Evolutionary conservation across 163 green algal species (phyloP), one percentile per base, ranked within the genome.

Genomic region (Chlamydomonas reinhardtii): DNA sequence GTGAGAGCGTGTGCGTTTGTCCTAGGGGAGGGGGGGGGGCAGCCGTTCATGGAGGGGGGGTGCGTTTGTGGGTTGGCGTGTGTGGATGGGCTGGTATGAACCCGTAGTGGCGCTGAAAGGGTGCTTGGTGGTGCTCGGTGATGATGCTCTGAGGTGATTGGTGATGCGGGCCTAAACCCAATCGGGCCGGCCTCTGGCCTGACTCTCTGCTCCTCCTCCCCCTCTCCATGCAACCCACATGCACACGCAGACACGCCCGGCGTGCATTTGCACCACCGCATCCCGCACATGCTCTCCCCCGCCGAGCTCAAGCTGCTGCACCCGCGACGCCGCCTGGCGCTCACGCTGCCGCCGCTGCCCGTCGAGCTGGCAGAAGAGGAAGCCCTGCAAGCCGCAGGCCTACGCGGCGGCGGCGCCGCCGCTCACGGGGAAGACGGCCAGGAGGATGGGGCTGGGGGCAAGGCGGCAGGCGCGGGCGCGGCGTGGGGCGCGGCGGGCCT

Each of bases 241-340:
- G 19, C 17, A 56, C 14, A 56, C 72, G 32, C 92, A 96, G 95
- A 97, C 89, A 98, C 95, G 0, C 95, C 97, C 17, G 97, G 97
- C 24, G 82, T 99, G 62, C 97, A 99, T 89, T 85, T 99, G 59
- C 94, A 98, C 85, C 97, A 99, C 90, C 92, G 97, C 43, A 84
- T 99, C 80, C 93, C 95, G 4, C 96, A 98, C 85, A 94, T 97
- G 79, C 91, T 99, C 27, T 90, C 90, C 0, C 95, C 95, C 1
- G 73, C 82, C 12, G 94, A 97, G 90, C 91, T 97, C 19, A 92
- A 93, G 76, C 72, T 91, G 74, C 83, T 98, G 64, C 96, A 97
- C 83, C 96, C 95, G 1, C 90, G 92, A 56, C 91, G 90, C 76
- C 84, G 84, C 24, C 77, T 98, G 52, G 48, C 73, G 2, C 31